Conservation (phyloP, 176 grass and related monocot genomes). For the Bonia amplexicaulis region DNA sequence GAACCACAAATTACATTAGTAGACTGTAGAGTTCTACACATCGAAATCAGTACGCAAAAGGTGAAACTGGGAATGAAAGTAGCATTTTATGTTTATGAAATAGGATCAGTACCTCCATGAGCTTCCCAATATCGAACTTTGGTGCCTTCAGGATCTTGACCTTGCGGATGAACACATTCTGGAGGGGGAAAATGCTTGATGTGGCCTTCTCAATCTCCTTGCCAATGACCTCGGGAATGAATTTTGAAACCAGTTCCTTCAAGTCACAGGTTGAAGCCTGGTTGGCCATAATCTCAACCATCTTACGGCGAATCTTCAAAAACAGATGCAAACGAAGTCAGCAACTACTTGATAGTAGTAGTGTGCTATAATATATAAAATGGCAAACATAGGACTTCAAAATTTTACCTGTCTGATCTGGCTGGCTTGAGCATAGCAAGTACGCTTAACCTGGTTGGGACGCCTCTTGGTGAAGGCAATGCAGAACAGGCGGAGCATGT, state of each 20-base stretch:
- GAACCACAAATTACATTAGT: not conserved
- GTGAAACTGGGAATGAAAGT: not conserved
- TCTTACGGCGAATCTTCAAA: conserved; percentile 65
- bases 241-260: conserved; percentile 74
- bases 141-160: conserved; percentile 87
- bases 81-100: not conserved
- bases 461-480: conserved; percentile 76
- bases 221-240: conserved; percentile 78
- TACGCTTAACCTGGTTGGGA: conserved; percentile 69
- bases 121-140: conserved; percentile 82
- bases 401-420: conserved; percentile 67
- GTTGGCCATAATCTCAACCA: conserved; percentile 76
- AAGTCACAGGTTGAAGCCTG: conserved; percentile 65
- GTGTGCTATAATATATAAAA: not conserved
- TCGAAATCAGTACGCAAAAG: not conserved
- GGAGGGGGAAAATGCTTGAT: conserved; percentile 61
- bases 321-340: not conserved
- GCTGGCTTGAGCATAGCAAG: conserved; percentile 76
- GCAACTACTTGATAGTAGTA: not conserved
- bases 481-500: conserved; percentile 68
- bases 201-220: conserved; percentile 87
- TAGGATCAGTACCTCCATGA: conserved; percentile 67
- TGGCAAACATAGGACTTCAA: not conserved
- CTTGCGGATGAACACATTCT: conserved; percentile 82
- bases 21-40: not conserved